A percentile compares a stretch with the other conserved stretches of the same genome.
These are phyloP conservation scores for Aspergillus bombycis DNA, from an alignment of 2,329 filamentous ascomycete genomes.

Conservation along the genomic window DNA sequence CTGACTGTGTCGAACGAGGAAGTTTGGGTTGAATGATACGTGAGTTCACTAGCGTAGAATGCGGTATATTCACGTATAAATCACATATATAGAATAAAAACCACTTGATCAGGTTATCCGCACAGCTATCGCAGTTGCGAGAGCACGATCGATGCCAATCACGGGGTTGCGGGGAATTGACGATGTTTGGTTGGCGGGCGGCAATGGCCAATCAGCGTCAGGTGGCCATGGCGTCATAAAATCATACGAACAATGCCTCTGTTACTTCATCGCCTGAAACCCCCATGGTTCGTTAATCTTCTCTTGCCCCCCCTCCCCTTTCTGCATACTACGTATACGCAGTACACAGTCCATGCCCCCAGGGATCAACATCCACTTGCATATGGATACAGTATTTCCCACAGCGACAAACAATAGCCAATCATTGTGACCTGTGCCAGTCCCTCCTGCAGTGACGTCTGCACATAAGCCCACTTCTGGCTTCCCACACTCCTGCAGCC, in stretches of 20 bases:
- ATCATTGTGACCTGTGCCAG: neutral
- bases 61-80: neutral
- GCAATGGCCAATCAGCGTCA: slow-evolving; percentile 22
- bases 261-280: no score
- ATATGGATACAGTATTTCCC: no score
- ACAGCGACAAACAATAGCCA: neutral
- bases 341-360: no score
- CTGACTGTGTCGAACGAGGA: neutral
- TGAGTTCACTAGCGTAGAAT: neutral
- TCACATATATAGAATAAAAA: neutral
- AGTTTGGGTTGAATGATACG: neutral
- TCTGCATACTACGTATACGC: no score
- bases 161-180: slow-evolving; percentile 23
- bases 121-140: neutral
- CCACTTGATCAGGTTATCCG: slow-evolving; percentile 4
- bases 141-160: slow-evolving; percentile 13
- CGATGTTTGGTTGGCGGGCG: slow-evolving; percentile 22
- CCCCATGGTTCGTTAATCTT: no score
- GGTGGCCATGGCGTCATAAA: slow-evolving; percentile 17
- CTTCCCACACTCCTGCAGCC: neutral
- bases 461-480: neutral
- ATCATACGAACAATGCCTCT: neutral
- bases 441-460: slow-evolving; percentile 3
- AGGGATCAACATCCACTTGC: no score
- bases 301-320: no score